Conservation (phyloP, 352 stramenopile species). For the Phytophthora sojae region DNA sequence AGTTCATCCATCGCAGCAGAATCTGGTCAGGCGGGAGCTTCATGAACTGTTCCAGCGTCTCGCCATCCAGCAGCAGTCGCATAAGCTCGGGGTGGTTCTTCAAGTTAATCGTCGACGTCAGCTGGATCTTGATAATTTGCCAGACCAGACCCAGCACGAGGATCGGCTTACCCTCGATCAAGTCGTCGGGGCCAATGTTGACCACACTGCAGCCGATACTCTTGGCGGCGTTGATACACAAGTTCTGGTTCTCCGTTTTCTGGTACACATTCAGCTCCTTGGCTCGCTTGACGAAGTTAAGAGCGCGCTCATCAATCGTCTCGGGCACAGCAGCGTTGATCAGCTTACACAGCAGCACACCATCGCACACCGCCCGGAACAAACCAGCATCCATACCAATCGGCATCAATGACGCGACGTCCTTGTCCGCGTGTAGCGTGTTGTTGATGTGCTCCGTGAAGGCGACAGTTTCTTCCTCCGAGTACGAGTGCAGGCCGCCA, state of each 20-base stretch:
- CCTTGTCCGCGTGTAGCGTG: conserved; percentile 70
- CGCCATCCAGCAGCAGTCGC: conserved; percentile 83
- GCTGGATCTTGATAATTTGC: conserved; percentile 95
- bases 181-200: conserved; percentile 91
- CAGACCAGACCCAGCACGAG: conserved; percentile 93
- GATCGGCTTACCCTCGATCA: conserved; percentile 88
- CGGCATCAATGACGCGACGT: conserved; percentile 71
- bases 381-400: conserved; percentile 84
- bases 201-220: conserved; percentile 94
- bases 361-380: conserved; percentile 86
- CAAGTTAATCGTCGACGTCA: conserved; percentile 93
- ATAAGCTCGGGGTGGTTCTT: conserved; percentile 94
- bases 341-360: conserved; percentile 92
- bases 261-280: conserved; percentile 90
- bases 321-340: conserved; percentile 92
- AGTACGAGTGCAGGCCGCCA: conserved; percentile 88
- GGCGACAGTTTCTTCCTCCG: conserved; percentile 89
- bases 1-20: conserved; percentile 94
- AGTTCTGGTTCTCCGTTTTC: conserved; percentile 92
- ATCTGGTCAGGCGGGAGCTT: conserved; percentile 93
- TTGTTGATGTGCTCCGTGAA: conserved; percentile 96
- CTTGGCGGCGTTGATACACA: conserved; percentile 94
- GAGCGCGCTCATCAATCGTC: conserved; percentile 91
- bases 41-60: conserved; percentile 91
- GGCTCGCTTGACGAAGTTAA: conserved; percentile 86